Base-by-base conservation (phyloP, 129 eudicot genomes). In the Cynara cardunculus region DNA sequence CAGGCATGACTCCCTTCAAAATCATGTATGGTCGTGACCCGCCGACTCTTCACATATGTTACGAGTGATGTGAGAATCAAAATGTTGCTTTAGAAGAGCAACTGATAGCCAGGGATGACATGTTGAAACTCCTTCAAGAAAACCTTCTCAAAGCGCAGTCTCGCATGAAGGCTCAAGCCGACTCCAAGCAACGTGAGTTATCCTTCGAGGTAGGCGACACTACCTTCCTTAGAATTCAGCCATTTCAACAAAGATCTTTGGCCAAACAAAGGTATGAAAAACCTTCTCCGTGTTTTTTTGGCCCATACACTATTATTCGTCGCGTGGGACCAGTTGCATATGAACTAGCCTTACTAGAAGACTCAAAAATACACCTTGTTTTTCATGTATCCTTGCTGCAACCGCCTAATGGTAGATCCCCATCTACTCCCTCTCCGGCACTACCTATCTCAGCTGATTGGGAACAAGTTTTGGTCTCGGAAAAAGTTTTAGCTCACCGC, bases 211-310 rank as follows among this genome's bases (percentile, higher is more conserved):
- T 71, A 1, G 77, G 83, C 0, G 59, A 71, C 4, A 1, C 1
- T 9, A 74, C 73, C 10, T 41, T 81, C 4, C 7, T 81, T 0
- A 25, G 73, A 24, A 53, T 73, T 8, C 79, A 81, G 2, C 69
- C 79, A 7, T 81, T 31, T 10, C 75, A 16, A 5, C 79, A 27
- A 12, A 2, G 18, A 1, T 11, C 72, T 0, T 8, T 78, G 1
- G 73, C 81, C 1, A 62, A 79, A 74, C 59, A 39, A 5, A 19
- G 66, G 41, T 46, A 46, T 37, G 82, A 84, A 7, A 82, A 82
- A 37, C 10, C 75, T 1, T 82, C 69, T 9, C 76, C 75, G 7
- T 4, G 62, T 7, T 82, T 25, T 28, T 74, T 74, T 62, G 74
- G 53, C 7, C 71, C 85, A 13, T 75, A 82, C 25, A 28, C 1